phyloP scores from a whole-genome alignment of 768 basidiomycete genomes.

The Boletus insuetus region DNA sequence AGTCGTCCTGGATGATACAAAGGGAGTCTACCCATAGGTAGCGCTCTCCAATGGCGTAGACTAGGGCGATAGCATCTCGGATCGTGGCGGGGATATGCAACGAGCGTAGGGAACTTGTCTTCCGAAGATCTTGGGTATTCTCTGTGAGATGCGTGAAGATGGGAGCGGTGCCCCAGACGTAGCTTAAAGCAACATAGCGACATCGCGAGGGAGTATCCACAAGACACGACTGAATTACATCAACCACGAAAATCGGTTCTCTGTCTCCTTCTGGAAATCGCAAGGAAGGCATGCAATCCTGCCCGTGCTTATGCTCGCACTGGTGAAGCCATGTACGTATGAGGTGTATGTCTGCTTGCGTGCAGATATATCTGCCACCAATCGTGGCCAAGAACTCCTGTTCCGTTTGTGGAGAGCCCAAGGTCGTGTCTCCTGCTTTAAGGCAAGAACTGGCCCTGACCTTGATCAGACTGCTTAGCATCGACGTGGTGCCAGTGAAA shows the following conservation, averaged over 20 bases:
- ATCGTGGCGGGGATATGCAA: constrained; percentile 20
- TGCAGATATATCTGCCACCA: too few species aligned
- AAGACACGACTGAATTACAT: constrained; percentile 13
- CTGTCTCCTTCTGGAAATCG: not conserved
- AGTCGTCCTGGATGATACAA: too few species aligned
- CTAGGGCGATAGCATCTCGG: constrained; percentile 19
- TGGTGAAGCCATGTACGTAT: constrained; percentile 10
- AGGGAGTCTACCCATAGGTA: too few species aligned
- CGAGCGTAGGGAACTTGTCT: not conserved
- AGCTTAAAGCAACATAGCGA: constrained; percentile 12
- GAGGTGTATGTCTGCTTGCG: not conserved
- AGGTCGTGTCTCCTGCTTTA: too few species aligned
- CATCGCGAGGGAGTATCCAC: constrained; percentile 9
- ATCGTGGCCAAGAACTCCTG: too few species aligned
- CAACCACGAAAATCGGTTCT: constrained; percentile 13
- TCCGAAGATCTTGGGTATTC: constrained; percentile 4
- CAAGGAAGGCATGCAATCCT: constrained; percentile 3
- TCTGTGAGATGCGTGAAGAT: constrained; percentile 12
- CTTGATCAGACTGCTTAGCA: too few species aligned
- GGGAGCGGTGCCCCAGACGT: constrained; percentile 3
- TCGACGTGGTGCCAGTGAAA: too few species aligned
- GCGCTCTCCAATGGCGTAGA: constrained; percentile 12
- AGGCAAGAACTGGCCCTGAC: too few species aligned
- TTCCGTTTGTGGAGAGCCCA: too few species aligned
- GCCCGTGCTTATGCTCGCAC: constrained; percentile 3